A percentile compares a stretch with the other conserved stretches of the same genome.
Evolutionary conservation across 306 rosid genomes (phyloP).

Genomic region (Carpinus fangiana): DNA sequence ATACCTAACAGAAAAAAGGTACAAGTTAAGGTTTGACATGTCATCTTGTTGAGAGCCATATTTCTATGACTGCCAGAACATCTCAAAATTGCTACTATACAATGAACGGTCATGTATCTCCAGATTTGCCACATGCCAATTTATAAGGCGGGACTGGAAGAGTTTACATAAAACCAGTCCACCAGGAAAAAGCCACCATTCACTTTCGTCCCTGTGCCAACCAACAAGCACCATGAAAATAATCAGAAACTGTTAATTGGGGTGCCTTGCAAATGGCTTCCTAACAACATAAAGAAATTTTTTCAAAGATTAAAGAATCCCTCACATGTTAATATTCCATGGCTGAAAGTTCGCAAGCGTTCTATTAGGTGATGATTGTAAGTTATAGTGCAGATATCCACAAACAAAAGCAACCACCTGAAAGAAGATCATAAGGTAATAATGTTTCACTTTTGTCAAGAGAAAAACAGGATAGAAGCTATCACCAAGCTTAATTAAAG

Average conservation of each 20-base stretch:
- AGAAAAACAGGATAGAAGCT: not conserved
- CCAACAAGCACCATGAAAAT: conserved; percentile 11
- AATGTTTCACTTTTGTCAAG: not conserved
- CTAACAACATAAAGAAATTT: not conserved
- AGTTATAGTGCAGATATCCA: conserved; percentile 76
- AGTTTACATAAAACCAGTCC: conserved; percentile 87
- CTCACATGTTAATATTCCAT: conserved; percentile 90
- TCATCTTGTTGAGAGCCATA: conserved; percentile 25
- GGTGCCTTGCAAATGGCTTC: conserved; percentile 11
- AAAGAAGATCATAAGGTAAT: conserved; percentile 3
- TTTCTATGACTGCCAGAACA: conserved; percentile 93
- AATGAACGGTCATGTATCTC: conserved; percentile 99
- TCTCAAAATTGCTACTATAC: conserved; percentile 92
- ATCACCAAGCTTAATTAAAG: not conserved
- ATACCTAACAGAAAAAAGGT: conserved; percentile 30
- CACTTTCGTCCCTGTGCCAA: conserved; percentile 90
- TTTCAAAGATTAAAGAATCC: conserved; percentile 18
- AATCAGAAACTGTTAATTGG: conserved; percentile 9
- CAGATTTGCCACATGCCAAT: conserved; percentile 96
- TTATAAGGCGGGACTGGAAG: conserved; percentile 84
- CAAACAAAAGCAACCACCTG: conserved; percentile 95
- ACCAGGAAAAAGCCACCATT: conserved; percentile 94
- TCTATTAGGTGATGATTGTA: conserved; percentile 58
- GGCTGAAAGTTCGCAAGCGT: conserved; percentile 67
- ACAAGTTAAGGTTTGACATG: conserved; percentile 48